Evolutionary conservation across 345 rosid species (phyloP), one percentile per base, ranked within the genome.

Genomic region (Abelmoschus esculentus): DNA sequence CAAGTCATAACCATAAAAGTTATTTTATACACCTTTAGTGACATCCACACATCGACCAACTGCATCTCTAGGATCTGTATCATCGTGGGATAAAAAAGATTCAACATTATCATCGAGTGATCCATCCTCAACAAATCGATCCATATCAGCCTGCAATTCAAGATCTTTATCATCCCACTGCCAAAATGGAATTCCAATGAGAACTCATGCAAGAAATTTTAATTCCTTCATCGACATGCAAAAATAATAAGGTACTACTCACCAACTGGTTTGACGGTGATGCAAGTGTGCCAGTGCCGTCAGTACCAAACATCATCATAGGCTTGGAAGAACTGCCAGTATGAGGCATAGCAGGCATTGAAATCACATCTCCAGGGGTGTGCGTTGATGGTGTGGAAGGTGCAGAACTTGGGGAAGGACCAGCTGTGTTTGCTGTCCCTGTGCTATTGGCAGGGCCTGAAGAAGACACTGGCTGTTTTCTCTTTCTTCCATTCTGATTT

Each of bases 401-500:
- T 28, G 97, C 97, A 67, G 99, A 95, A 82, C 99, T 88, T 17
- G 99, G 99, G 73, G 99, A 95, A 8, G 99, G 99, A 65, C 99
- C 99, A 0, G 96, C 86, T 10, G 99, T 95, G 79, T 95, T 95
- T 53, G 96, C 99, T 76, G 99, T 95, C 75, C 99, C 99, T 4
- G 99, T 79, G 81, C 99, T 95, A 81, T 91, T 95, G 74, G 99
- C 99, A 77, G 99, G 96, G 29, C 97, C 99, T 58, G 99, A 91
- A 79, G 98, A 93, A 56, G 99, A 88, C 73, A 85, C 96, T 0
- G 99, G 97, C 77, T 95, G 99, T 80, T 95, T 95, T 73, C 99
- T 85, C 82, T 95, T 95, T 75, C 97, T 91, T 76, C 96, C 98
- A 80, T 80, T 82, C 82, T 87, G 99, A 81, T 82, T 91, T 87